Base-by-base conservation (phyloP, 2,329 filamentous ascomycete genomes). In the Zymoseptoria pseudotritici region DNA sequence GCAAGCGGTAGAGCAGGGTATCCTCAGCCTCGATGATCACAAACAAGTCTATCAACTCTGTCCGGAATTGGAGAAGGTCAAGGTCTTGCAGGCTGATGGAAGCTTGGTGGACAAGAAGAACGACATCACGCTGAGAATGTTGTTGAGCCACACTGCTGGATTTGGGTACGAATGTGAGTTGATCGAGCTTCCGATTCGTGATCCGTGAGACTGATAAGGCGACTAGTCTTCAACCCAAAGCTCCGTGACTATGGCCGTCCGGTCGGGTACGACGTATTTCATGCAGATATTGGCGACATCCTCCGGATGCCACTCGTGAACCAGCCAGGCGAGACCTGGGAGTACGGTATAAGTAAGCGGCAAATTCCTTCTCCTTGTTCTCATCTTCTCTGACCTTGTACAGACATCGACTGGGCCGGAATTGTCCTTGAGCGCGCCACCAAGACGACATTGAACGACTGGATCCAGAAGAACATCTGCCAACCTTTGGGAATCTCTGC, bases 311-410 rank as follows among this genome's bases (percentile, higher is more conserved):
- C 85, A 0, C 71, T 89, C 17, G 70, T 87, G 1, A 84, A 86
- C 63, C 84, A 89, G 63, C 86, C 86, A 0, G 86, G 86, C 0
- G 78, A 80, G 22, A 75, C 75, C 2, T 89, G 83, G 82, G 78
- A 83, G 59, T 88, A 88, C 52, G 73, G 73, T 1, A 73, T 76
- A 66, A 61, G 36, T 46, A 46, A 70, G 22, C 22, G 11, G 65
- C 10, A 24, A 31, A 46, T 9, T 19, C n/a, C 3, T n/a, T 13
- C 36, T n/a, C 13, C 3, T 17, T 46, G 36, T 46, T 31, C 26
- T 36, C 11, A 2, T 24, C 10, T 6, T 36, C 53, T 20, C 54
- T 58, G 51, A 46, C 36, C 6, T 54, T 20, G 69, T 61, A 74
- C 76, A 57, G 76, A 74, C 63, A 75, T 80, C 56, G 79, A 82